Conservation (phyloP, 495 filamentous ascomycete species). For the Daldinia concentrica region DNA sequence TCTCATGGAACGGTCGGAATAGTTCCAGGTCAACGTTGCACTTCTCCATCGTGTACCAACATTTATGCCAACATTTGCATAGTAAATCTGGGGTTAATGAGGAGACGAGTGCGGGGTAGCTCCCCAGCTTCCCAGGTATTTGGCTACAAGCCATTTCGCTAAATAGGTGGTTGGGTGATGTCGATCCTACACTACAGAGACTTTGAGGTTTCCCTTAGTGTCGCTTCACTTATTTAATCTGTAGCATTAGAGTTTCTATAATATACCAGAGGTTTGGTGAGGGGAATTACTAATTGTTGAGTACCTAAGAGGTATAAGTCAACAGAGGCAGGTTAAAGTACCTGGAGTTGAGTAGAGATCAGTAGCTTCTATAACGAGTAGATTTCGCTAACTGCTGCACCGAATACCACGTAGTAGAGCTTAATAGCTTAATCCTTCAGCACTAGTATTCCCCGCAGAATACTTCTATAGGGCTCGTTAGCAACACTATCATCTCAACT, state of each 20-base stretch:
- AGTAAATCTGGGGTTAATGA: slow-evolving; percentile 29
- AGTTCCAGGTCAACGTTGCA: slow-evolving; percentile 26
- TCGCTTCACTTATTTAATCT: not conserved
- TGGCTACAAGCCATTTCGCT: not conserved
- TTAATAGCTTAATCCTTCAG: slow-evolving; percentile 12
- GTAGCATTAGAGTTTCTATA: not conserved
- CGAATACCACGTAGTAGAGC: slow-evolving; percentile 16
- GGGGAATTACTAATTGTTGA: not conserved
- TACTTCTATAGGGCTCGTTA: not conserved
- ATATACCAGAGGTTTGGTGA: not conserved
- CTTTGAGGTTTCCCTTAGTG: too few species aligned
- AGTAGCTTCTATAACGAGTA: not conserved
- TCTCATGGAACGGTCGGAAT: slow-evolving; percentile 2
- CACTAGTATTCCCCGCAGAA: slow-evolving; percentile 6
- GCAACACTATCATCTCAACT: not conserved
- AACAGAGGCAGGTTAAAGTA: not conserved
- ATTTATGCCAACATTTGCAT: slow-evolving; percentile 6
- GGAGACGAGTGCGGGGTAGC: slow-evolving; percentile 38
- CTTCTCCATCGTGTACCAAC: slow-evolving; percentile 27
- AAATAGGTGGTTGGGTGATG: slow-evolving; percentile 9
- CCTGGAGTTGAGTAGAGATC: not conserved
- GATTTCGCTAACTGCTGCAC: slow-evolving; percentile 11
- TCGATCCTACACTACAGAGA: not conserved
- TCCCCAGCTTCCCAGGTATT: not conserved
- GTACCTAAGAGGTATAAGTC: not conserved